Percentiles rank a stretch among this genome's conserved stretches.
These are phyloP conservation scores for Alternaria atra DNA, from an alignment of 2,329 filamentous ascomycete species.

Conservation along the genomic window DNA sequence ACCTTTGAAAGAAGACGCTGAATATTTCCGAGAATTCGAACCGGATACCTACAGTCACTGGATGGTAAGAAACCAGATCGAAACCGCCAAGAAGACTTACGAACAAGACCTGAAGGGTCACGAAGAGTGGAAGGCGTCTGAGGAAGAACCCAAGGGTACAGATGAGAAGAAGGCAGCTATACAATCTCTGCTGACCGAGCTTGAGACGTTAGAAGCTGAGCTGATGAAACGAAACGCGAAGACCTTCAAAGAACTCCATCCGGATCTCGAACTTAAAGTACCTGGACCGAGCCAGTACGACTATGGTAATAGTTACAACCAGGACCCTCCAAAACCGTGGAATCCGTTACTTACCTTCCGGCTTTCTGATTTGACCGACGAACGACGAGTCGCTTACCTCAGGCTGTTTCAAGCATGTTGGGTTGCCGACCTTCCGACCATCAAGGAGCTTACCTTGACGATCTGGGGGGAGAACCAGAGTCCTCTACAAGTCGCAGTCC, in stretches of 20 bases:
- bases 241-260: conserved; percentile 71
- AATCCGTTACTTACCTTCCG: conserved; percentile 54
- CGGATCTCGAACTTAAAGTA: conserved; percentile 40
- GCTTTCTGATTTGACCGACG: conserved; percentile 60
- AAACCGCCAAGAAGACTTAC: conserved; percentile 49
- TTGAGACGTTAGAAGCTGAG: conserved; percentile 64
- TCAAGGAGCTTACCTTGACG: conserved; percentile 71
- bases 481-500: conserved; percentile 68
- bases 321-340: conserved; percentile 27
- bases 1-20: conserved; percentile 53
- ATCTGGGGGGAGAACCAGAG: conserved; percentile 66
- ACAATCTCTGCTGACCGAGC: conserved; percentile 59
- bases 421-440: conserved; percentile 70
- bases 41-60: conserved; percentile 69
- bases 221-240: conserved; percentile 71
- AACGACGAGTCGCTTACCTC: conserved; percentile 67
- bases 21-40: conserved; percentile 62
- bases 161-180: conserved; percentile 67
- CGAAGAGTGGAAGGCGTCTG: conserved; percentile 26
- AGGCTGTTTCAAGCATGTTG: conserved; percentile 78
- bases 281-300: neutral
- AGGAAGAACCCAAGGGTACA: conserved; percentile 40
- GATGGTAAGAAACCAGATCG: conserved; percentile 57
- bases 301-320: neutral
- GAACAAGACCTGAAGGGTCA: conserved; percentile 46